Evolutionary conservation across 495 filamentous ascomycete species (phyloP), one percentile per base, ranked within the genome.

Genomic region (Staphylotrichum longicolle): DNA sequence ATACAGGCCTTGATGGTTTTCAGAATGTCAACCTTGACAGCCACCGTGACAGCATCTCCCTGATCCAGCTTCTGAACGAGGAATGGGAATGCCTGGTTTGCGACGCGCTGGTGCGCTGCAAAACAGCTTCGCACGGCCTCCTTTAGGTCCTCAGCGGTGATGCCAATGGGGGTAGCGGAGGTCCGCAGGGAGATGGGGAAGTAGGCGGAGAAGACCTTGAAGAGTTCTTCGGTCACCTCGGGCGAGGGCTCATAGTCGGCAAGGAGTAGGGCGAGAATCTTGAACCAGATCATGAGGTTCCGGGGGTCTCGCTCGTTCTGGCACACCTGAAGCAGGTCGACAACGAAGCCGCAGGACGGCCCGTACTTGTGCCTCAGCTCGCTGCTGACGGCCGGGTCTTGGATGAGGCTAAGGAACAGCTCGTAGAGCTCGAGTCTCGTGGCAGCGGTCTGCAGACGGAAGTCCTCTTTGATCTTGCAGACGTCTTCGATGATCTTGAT

Each of bases 11-110:
- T 67, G 10, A 83, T 72, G 7, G 80, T 83, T 54, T 68, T 66
- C 30, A 85, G 55, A 33, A 83, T 77, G 55, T 83, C 81, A 34
- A 69, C 66, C 67, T 83, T 81, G 57, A 82, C 80, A n/a, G 80
- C 67, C 10, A 80, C 72, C 0, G 78, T 79, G 1, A 80, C 70
- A 2, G 75, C 77, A 49, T 80, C 77, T 14, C 79, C 80, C 49
- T 80, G 74, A 53, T 80, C 81, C 6, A 85, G 72, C 53, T 79
- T 80, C 12, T 77, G 72, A 11, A 83, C 61, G 32, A 83, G 68
- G 61, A 74, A 78, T 1, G 73, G 74, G 37, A 85, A 77, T 2
- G 75, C 61, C 27, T 67, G 66, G n/a, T 62, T 47, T 1, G 78
- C 77, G 2, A 79, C 61, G 7, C 69, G 62, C 42, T 75, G 61